Evolutionary conservation across 495 filamentous ascomycete genomes (phyloP).

Genomic region (Podospora pseudoanserina): DNA sequence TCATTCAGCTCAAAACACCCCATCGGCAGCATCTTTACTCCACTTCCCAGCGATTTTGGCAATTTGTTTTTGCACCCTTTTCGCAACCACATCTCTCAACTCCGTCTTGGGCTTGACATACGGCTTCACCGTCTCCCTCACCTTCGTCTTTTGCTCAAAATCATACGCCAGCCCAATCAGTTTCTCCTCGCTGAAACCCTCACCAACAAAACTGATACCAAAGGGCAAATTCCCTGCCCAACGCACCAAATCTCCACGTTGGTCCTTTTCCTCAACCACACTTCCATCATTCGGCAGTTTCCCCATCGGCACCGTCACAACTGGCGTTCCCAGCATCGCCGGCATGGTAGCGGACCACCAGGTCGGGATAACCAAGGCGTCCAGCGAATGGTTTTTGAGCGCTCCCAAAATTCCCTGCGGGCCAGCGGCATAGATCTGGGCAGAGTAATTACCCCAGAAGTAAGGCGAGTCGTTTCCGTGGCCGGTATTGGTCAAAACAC

Average conservation of each 20-base stretch:
- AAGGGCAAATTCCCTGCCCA: slow-evolving; percentile 9
- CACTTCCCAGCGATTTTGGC: not conserved
- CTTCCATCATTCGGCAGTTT: slow-evolving; percentile 16
- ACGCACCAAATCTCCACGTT: slow-evolving; percentile 15
- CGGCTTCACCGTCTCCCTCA: slow-evolving; percentile 44
- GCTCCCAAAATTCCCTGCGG: not conserved
- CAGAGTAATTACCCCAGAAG: slow-evolving; percentile 19
- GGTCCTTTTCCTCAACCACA: slow-evolving; percentile 17
- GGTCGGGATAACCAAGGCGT: slow-evolving; percentile 45
- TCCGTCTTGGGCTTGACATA: slow-evolving; percentile 48
- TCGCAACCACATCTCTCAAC: slow-evolving; percentile 36
- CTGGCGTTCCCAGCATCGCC: slow-evolving; percentile 31
- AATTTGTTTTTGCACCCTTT: not conserved
- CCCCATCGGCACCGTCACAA: slow-evolving; percentile 47
- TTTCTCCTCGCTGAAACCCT: slow-evolving; percentile 50
- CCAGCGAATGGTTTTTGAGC: slow-evolving; percentile 22
- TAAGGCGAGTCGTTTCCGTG: not conserved
- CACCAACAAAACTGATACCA: slow-evolving; percentile 50
- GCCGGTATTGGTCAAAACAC: slow-evolving; percentile 16
- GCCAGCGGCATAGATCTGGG: slow-evolving; percentile 22
- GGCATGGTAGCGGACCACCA: slow-evolving; percentile 24
- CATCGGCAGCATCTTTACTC: not conserved
- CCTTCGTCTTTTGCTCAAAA: slow-evolving; percentile 61
- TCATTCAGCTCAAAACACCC: not conserved
- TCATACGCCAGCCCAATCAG: slow-evolving; percentile 65